phyloP scores from a whole-genome alignment of 169 alveolate genomes.

The Eimeria sp. region DNA sequence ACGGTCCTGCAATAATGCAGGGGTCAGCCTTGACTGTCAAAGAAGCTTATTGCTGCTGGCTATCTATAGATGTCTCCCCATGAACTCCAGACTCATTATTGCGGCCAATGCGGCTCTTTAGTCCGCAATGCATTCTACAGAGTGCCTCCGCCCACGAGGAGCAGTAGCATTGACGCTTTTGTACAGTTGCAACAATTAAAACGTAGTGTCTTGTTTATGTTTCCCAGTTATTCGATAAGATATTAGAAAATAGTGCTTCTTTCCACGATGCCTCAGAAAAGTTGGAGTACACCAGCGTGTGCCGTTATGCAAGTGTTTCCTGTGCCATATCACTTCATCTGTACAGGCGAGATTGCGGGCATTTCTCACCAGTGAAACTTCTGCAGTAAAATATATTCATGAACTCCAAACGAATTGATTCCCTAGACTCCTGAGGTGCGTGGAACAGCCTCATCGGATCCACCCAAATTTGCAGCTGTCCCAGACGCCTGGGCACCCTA shows the following conservation, averaged over 20 bases:
- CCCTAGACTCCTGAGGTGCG: background rate
- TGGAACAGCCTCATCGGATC: background rate
- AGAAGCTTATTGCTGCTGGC: background rate
- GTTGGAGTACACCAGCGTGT: background rate
- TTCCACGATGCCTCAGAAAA: background rate
- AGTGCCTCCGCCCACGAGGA: background rate
- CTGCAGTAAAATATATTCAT: background rate
- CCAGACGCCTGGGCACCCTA: slow-evolving; percentile 7
- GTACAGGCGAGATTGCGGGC: too few relatives aligned
- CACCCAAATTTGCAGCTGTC: background rate
- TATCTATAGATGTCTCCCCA: background rate
- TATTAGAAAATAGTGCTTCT: background rate
- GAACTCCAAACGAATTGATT: background rate
- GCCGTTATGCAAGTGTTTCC: background rate
- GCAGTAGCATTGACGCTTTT: background rate
- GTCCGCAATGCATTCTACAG: background rate
- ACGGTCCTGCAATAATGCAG: too few relatives aligned
- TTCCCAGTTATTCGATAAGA: background rate
- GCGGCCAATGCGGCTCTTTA: background rate
- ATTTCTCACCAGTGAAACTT: background rate
- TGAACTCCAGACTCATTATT: background rate
- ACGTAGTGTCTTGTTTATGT: background rate
- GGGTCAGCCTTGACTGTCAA: too few relatives aligned
- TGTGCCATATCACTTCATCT: background rate
- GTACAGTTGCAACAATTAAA: background rate